Conservation (phyloP, 192 early-diverging fungal genomes). For the Coemansia biformis region DNA sequence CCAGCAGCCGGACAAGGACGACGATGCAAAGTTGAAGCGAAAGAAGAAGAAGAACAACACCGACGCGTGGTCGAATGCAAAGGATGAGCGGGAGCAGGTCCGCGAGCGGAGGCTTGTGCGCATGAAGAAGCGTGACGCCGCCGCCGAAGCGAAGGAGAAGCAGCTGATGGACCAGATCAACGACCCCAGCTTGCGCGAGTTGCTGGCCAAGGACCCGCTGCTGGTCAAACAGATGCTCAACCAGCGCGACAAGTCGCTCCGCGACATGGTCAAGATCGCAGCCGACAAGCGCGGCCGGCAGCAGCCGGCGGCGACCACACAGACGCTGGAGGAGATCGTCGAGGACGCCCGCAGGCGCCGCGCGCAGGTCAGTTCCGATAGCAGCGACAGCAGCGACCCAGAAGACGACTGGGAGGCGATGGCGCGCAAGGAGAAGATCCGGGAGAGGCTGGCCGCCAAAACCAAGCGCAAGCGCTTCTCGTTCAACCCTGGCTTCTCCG, state of each 20-base stretch:
- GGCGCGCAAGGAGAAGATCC: conserved; percentile 39
- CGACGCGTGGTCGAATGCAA: conserved; percentile 35
- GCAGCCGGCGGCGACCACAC: conserved; percentile 7
- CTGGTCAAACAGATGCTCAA: conserved; percentile 46
- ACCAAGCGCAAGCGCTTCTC: conserved; percentile 29
- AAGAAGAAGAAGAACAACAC: conserved; percentile 23
- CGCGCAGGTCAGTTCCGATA: conserved; percentile 12
- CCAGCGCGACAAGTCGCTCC: conserved; percentile 43
- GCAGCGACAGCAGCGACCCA: conserved; percentile 17
- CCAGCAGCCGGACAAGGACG: neutral
- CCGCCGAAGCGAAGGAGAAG: conserved; percentile 15
- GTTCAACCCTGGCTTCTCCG: conserved; percentile 46
- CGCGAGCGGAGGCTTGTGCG: conserved; percentile 44
- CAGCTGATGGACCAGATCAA: conserved; percentile 23
- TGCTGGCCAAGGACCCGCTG: conserved; percentile 41
- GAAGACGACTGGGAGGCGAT: conserved; percentile 38
- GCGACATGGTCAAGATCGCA: conserved; percentile 17
- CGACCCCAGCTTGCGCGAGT: conserved; percentile 34
- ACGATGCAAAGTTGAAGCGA: conserved; percentile 1
- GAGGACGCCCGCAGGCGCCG: conserved; percentile 22
- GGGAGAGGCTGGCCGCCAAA: conserved; percentile 19
- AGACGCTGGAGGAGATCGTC: conserved; percentile 25
- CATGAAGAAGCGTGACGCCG: conserved; percentile 23
- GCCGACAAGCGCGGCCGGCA: conserved; percentile 12
- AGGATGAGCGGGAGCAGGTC: conserved; percentile 23